These are phyloP conservation scores for Sarcodon aspratus DNA, from an alignment of 768 basidiomycete genomes.

Conservation along the genomic window DNA sequence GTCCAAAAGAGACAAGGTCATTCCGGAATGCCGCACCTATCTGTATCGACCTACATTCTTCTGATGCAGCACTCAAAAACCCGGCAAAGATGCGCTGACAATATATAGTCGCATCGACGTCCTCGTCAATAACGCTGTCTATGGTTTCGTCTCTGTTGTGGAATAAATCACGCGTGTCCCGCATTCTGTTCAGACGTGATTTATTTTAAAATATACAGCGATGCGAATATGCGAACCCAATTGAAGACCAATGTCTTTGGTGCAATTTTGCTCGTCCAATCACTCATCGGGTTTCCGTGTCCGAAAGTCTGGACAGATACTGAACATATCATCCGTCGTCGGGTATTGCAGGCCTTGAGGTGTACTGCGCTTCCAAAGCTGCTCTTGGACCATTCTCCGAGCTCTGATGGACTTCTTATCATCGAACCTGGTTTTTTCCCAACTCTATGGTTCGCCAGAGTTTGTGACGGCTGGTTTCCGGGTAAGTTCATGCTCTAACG, in stretches of 20 bases:
- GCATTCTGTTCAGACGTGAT: neutral
- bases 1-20: too few relatives aligned
- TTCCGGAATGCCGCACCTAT: too few relatives aligned
- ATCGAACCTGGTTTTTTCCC: slow-evolving; percentile 19
- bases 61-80: too few relatives aligned
- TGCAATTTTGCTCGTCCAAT: slow-evolving; percentile 14
- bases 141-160: too few relatives aligned
- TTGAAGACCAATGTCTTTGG: slow-evolving; percentile 19
- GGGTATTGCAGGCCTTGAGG: slow-evolving; percentile 9
- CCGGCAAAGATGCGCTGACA: too few relatives aligned
- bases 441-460: slow-evolving; percentile 1
- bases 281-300: slow-evolving; percentile 15
- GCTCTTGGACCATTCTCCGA: slow-evolving; percentile 16
- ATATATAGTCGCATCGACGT: too few relatives aligned
- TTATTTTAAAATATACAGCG: neutral
- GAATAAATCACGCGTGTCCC: too few relatives aligned
- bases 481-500: too few relatives aligned
- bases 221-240: slow-evolving; percentile 11
- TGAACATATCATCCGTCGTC: slow-evolving; percentile 15
- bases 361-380: slow-evolving; percentile 17
- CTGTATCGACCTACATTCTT: too few relatives aligned
- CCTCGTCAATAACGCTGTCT: too few relatives aligned
- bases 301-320: slow-evolving; percentile 15
- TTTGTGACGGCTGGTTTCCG: too few relatives aligned
- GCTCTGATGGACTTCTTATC: slow-evolving; percentile 9